Conservation (phyloP, 2,329 filamentous ascomycete genomes). For the Fusarium sp. region DNA sequence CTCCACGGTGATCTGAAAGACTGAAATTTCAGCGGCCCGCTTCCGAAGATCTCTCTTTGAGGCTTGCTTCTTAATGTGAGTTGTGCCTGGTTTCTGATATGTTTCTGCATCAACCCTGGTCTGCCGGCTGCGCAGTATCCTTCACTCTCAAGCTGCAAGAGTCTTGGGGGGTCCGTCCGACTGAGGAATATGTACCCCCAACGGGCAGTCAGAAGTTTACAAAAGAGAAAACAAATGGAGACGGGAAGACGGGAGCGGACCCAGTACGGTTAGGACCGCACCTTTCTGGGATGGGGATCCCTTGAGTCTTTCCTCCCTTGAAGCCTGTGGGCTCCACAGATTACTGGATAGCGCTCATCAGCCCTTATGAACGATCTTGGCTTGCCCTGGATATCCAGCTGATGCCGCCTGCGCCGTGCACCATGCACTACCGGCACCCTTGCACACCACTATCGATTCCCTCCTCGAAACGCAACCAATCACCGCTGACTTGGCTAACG, state of each 20-base stretch:
- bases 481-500: constrained; percentile 35
- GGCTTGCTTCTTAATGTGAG: constrained; percentile 28
- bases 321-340: constrained; percentile 25
- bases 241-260: constrained; percentile 45
- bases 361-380: constrained; percentile 31
- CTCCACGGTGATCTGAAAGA: constrained; percentile 29
- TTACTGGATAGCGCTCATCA: constrained; percentile 28
- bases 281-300: constrained; percentile 26
- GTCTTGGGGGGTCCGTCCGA: not conserved
- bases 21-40: constrained; percentile 18
- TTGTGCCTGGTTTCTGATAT: constrained; percentile 13
- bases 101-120: not conserved
- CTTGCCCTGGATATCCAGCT: constrained; percentile 42
- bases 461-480: constrained; percentile 33
- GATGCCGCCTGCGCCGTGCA: constrained; percentile 38
- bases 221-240: constrained; percentile 40
- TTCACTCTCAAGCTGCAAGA: not conserved
- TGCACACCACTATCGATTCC: constrained; percentile 43
- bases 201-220: constrained; percentile 15
- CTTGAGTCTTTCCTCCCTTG: constrained; percentile 29
- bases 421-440: constrained; percentile 44
- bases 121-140: not conserved
- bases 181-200: constrained; percentile 17
- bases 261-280: constrained; percentile 45
- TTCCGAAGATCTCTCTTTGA: constrained; percentile 19